Base-by-base conservation (phyloP, 176 grass and related monocot genomes). In the Ensete glaucum region DNA sequence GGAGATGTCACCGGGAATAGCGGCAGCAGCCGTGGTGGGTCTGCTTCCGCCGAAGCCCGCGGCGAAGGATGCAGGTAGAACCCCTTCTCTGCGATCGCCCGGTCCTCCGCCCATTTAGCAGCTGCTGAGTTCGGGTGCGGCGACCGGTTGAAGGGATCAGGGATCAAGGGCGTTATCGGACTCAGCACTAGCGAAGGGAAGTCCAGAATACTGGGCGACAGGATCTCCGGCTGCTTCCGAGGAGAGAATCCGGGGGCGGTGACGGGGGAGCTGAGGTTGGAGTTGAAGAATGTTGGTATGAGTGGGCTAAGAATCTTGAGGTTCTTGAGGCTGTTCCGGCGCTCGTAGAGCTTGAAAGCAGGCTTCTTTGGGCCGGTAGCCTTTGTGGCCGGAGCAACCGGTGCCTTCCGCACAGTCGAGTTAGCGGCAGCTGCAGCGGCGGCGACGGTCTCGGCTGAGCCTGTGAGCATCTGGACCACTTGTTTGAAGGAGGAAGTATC, bases 1-100 rank as follows among this genome's bases (percentile, higher is more conserved):
- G 89, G 86, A 52, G 89, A 89, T 55, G 87, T 79, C 55, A 89
- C 56, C 58, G 92, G 92, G 83, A 96, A 96, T 50, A 96, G 86
- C 21, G 92, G 92, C 54, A 96, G 87, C 16, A 96, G 74, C 75
- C 88, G 81, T 9, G 92, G 92, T 4, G 82, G 86, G 1, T 63
- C 24, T 57, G 83, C 85, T 11, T 69, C 60, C 26, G 78, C 85
- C 75, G 80, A 76, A 34, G 84, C 75, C 73, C 91, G 84, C 16
- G 92, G 92, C 0, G 92, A 96, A 15, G 92, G 92, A 50, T 96
- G 92, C 65, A 96, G 89, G 67, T 96, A 96, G 82, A 87, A 96
- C 0, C 29, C 29, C 29, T 34, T 34, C 29, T 34, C 29, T 34
- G 29, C 29, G 29, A 34, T 34, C 29, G 29, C 88, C 84, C 87